Percentiles rank a stretch among this genome's conserved stretches.
These are phyloP conservation scores for Tetrahymena malaccensis DNA, from an alignment of 73 alveolate genomes.

Conservation along the genomic window DNA sequence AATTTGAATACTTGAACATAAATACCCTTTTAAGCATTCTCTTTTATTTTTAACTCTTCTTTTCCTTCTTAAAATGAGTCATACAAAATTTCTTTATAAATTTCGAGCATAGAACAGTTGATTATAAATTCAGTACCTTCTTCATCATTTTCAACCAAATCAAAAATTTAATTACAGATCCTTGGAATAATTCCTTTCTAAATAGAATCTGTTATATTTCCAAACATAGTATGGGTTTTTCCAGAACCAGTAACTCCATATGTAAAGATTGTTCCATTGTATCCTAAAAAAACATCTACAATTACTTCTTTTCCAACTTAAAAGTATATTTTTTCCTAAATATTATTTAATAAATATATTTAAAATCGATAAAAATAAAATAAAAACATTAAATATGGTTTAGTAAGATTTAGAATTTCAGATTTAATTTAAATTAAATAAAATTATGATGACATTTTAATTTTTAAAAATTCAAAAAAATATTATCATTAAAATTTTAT, in stretches of 20 bases:
- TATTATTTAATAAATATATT: not conserved
- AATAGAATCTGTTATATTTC: not conserved
- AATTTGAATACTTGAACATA: not conserved
- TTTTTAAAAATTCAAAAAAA: too few relatives aligned
- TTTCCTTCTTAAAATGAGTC: constrained; percentile 1
- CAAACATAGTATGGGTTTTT: constrained; percentile 18
- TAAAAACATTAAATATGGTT: too few relatives aligned
- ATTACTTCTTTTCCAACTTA: constrained; percentile 3
- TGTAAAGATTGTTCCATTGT: constrained; percentile 18
- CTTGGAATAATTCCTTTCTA: constrained; percentile 12
- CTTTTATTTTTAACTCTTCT: constrained; percentile 3
- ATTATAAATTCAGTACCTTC: constrained; percentile 14
- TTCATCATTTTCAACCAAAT: constrained; percentile 1
- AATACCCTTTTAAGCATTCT: constrained; percentile 1
- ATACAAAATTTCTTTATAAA: constrained; percentile 6
- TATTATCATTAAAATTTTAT: too few relatives aligned
- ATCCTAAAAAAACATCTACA: constrained; percentile 9
- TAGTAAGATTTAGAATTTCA: too few relatives aligned
- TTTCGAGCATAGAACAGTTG: constrained; percentile 15
- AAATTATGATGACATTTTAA: too few relatives aligned
- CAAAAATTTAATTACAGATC: not conserved
- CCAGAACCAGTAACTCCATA: constrained; percentile 36
- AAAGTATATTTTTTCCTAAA: not conserved
- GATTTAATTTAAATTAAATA: too few relatives aligned
- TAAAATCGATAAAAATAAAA: too few relatives aligned